phyloP scores from a whole-genome alignment of 371 early-diverging fungal species.

The Furculomyces boomerangus region DNA sequence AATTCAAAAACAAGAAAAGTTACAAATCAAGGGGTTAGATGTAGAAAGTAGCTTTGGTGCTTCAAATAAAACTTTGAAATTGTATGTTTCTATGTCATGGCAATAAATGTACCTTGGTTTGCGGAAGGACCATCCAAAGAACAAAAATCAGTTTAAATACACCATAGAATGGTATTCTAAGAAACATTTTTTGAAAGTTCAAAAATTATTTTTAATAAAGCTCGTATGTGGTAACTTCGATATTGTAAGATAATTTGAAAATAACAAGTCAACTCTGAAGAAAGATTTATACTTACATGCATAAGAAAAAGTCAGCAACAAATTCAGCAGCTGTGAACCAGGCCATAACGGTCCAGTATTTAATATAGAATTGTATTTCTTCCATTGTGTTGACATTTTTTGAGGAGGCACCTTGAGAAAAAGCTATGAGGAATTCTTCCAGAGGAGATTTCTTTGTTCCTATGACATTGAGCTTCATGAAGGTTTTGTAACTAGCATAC shows the following conservation, averaged over 20 bases:
- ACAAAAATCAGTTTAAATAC: constrained; percentile 1
- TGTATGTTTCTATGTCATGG: neutral
- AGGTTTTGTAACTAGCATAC: neutral
- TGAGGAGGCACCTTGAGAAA: neutral
- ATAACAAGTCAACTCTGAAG: too few relatives aligned
- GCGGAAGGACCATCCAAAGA: neutral
- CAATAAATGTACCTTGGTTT: neutral
- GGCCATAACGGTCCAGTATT: constrained; percentile 5
- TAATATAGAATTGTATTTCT: neutral
- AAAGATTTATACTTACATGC: neutral
- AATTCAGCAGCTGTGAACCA: constrained; percentile 4
- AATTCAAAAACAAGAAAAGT: too few relatives aligned
- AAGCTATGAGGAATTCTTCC: neutral
- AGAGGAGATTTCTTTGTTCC: neutral
- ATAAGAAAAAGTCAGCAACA: constrained; percentile 3
- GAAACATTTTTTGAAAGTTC: too few relatives aligned
- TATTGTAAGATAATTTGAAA: too few relatives aligned
- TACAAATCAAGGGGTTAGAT: neutral
- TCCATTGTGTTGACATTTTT: neutral
- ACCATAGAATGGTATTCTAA: constrained; percentile 2
- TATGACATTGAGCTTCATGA: neutral
- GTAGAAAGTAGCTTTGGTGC: neutral
- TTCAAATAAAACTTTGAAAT: neutral
- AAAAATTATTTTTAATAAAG: too few relatives aligned
- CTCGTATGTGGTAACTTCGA: too few relatives aligned